Conservation (phyloP, 805 yeast species). For the Sugiyamaella smithiae region DNA sequence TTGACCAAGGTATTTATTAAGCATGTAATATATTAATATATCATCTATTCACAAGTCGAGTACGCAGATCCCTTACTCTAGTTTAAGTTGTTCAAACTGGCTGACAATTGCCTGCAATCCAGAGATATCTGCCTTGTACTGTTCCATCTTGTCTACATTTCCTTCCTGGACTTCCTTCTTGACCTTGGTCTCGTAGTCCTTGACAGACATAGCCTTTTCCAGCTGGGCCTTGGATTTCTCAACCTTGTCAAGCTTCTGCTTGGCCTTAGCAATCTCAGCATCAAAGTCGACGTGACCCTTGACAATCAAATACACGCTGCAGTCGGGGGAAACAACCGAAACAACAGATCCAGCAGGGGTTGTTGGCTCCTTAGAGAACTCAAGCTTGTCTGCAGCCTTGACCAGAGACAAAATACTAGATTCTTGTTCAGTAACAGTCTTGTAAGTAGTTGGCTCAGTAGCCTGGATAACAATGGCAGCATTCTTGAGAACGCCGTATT, state of each 20-base stretch:
- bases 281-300: slow-evolving; percentile 94
- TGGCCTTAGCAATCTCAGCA: slow-evolving; percentile 81
- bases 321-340: slow-evolving; percentile 72
- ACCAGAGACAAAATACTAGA: slow-evolving; percentile 88
- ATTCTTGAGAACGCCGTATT: slow-evolving; percentile 82
- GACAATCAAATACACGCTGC: slow-evolving; percentile 85
- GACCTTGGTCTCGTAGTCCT: slow-evolving; percentile 86
- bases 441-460: slow-evolving; percentile 44
- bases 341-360: slow-evolving; percentile 86
- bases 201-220: slow-evolving; percentile 63
- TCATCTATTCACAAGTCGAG: slow-evolving; percentile 1
- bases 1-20: slow-evolving; percentile 5
- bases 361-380: slow-evolving; percentile 55
- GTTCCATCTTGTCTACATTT: slow-evolving; percentile 65
- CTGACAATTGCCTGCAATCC: slow-evolving; percentile 83
- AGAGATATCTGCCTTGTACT: slow-evolving; percentile 79
- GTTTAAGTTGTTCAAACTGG: slow-evolving; percentile 76
- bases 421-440: slow-evolving; percentile 65
- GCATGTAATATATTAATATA: slow-evolving; percentile 3
- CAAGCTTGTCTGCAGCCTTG: slow-evolving; percentile 79
- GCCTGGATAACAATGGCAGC: slow-evolving; percentile 84
- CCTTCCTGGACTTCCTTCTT: slow-evolving; percentile 75
- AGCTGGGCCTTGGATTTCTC: slow-evolving; percentile 57
- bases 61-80: slow-evolving; percentile 31
- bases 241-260: slow-evolving; percentile 68